Conservation (phyloP, 2,329 filamentous ascomycete genomes). For the Lasiodiplodia theobromae region DNA sequence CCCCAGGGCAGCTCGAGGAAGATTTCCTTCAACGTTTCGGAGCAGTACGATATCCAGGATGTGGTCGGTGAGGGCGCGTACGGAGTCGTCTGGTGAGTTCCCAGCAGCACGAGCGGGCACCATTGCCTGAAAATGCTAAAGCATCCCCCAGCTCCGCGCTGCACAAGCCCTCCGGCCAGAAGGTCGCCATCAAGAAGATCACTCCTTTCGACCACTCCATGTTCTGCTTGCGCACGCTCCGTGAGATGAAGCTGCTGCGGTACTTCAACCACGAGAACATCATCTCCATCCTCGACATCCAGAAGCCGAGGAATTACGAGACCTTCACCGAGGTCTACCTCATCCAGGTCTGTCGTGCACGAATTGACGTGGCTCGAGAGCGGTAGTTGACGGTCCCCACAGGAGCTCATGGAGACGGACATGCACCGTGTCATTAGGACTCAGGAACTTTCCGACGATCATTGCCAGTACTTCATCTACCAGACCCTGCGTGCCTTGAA, state of each 20-base stretch:
- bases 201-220: constrained; percentile 99
- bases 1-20: constrained; percentile 70
- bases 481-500: constrained; percentile 97
- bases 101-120: background rate
- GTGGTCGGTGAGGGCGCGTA: constrained; percentile 98
- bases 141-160: constrained; percentile 78
- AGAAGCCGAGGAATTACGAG: constrained; percentile 96
- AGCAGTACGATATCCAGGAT: constrained; percentile 99
- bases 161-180: constrained; percentile 97
- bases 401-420: constrained; percentile 99
- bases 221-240: constrained; percentile 95
- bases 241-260: constrained; percentile 98
- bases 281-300: constrained; percentile 98
- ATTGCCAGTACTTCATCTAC: constrained; percentile 99
- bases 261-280: constrained; percentile 99
- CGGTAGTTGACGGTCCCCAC: constrained; percentile 32
- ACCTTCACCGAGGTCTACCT: constrained; percentile 97
- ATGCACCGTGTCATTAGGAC: constrained; percentile 99
- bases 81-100: constrained; percentile 91
- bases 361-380: background rate
- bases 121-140: constrained; percentile 35
- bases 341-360: constrained; percentile 73
- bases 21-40: constrained; percentile 99
- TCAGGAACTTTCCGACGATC: constrained; percentile 97
- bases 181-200: constrained; percentile 99